phyloP scores from a whole-genome alignment of 1,284 basidiomycete genomes.

The Coniferiporia weirii region DNA sequence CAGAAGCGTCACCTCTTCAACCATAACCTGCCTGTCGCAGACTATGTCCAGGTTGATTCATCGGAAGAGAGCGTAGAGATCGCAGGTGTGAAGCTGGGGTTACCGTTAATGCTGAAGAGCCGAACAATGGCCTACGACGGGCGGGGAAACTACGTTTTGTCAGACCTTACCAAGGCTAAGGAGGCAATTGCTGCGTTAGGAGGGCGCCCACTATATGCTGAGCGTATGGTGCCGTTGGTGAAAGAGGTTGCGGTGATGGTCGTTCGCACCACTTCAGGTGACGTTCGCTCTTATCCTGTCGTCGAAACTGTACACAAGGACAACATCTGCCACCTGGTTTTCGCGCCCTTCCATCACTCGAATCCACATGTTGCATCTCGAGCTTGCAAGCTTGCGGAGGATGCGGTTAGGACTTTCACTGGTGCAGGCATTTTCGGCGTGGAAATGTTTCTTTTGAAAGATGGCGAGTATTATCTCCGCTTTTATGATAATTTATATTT shows the following conservation, averaged over 20 bases:
- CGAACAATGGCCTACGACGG: slow-evolving; percentile 96
- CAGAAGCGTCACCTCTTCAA: slow-evolving; percentile 80
- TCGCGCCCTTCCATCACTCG: slow-evolving; percentile 71
- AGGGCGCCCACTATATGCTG: slow-evolving; percentile 79
- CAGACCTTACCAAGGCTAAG: slow-evolving; percentile 46
- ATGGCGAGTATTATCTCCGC: slow-evolving; percentile 52
- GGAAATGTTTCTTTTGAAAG: slow-evolving; percentile 92
- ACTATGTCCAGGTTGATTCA: slow-evolving; percentile 61
- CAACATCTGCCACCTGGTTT: slow-evolving; percentile 91
- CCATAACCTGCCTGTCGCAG: slow-evolving; percentile 66
- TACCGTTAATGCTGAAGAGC: slow-evolving; percentile 96
- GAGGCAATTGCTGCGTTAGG: slow-evolving; percentile 66
- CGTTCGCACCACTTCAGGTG: slow-evolving; percentile 72
- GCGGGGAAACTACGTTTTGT: slow-evolving; percentile 85
- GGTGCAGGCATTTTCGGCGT: slow-evolving; percentile 98
- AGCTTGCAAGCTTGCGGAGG: slow-evolving; percentile 77
- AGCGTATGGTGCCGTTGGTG: slow-evolving; percentile 88
- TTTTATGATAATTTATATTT: neutral
- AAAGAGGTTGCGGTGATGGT: slow-evolving; percentile 98
- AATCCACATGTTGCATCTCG: slow-evolving; percentile 53
- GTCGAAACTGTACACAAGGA: slow-evolving; percentile 97
- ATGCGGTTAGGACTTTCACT: slow-evolving; percentile 73
- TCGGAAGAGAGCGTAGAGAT: slow-evolving; percentile 50
- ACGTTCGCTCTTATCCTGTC: slow-evolving; percentile 82
- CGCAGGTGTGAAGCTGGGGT: slow-evolving; percentile 58